A percentile compares a stretch with the other conserved stretches of the same genome.
Conservation (phyloP, 2,329 filamentous ascomycete genomes). For the Fusarium sp. region DNA sequence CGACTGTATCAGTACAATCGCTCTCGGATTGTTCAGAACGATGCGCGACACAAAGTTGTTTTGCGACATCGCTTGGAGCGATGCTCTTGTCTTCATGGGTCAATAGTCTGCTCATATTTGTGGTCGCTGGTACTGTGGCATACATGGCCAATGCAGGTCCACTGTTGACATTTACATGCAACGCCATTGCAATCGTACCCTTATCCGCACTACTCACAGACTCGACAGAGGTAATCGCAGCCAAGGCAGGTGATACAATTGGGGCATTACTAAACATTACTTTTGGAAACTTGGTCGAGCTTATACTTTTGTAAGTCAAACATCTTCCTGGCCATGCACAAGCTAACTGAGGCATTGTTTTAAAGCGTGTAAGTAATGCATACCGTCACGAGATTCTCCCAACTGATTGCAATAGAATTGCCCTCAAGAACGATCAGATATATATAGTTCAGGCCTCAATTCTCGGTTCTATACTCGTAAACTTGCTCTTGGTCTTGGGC, state of each 20-base stretch:
- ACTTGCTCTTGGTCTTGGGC: conserved; percentile 79
- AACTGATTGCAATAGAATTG: conserved; percentile 59
- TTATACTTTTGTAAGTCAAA: conserved; percentile 67
- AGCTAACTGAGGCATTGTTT: not conserved
- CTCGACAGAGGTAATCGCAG: conserved; percentile 70
- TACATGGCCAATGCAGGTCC: conserved; percentile 36
- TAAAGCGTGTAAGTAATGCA: conserved; percentile 53
- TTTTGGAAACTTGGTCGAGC: conserved; percentile 71
- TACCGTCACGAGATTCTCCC: no score
- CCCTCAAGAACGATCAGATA: conserved; percentile 70
- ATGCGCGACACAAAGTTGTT: not conserved
- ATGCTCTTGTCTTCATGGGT: not conserved
- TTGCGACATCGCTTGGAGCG: not conserved
- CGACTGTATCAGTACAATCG: not conserved
- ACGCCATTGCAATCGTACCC: conserved; percentile 71
- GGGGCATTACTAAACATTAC: conserved; percentile 72
- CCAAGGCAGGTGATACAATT: conserved; percentile 68
- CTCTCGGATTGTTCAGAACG: not conserved
- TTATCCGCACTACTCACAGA: conserved; percentile 68
- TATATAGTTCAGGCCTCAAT: conserved; percentile 83
- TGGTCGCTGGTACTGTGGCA: not conserved
- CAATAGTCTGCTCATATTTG: conserved; percentile 1
- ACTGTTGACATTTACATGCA: conserved; percentile 67
- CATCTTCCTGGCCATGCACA: not conserved
- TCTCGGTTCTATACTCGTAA: conserved; percentile 80